Evolutionary conservation across 495 filamentous ascomycete species (phyloP).

Genomic region (Polyplosphaeria fusca): DNA sequence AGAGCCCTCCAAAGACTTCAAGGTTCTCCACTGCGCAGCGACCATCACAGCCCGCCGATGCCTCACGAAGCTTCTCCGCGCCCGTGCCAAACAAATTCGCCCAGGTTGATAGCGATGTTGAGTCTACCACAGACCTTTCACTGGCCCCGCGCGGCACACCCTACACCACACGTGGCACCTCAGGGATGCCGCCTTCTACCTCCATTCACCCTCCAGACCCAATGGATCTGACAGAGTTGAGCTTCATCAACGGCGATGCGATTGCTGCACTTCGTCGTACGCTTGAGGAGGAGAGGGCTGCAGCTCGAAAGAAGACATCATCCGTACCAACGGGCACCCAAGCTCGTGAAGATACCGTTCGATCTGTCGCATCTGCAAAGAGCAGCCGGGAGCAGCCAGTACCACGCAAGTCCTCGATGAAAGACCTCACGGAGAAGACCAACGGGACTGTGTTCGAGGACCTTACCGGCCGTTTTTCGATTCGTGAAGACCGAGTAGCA

Average conservation of each 20-base stretch:
- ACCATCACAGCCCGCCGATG: constrained; percentile 10
- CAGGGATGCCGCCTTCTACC: constrained; percentile 1
- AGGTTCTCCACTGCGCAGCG: constrained; percentile 14
- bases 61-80: constrained; percentile 21
- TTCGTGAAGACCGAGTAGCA: background rate
- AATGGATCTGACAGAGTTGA: constrained; percentile 35
- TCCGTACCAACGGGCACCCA: constrained; percentile 12
- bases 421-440: constrained; percentile 31
- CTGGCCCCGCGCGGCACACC: constrained; percentile 23
- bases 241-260: constrained; percentile 30
- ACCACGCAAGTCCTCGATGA: constrained; percentile 40
- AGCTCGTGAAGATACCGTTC: constrained; percentile 25
- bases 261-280: constrained; percentile 36
- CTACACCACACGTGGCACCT: constrained; percentile 17
- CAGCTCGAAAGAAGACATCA: constrained; percentile 5
- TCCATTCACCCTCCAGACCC: constrained; percentile 12
- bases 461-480: constrained; percentile 26
- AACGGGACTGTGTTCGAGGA: constrained; percentile 27
- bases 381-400: constrained; percentile 21
- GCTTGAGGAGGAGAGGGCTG: constrained; percentile 39
- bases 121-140: constrained; percentile 38
- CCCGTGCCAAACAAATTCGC: constrained; percentile 10
- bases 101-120: constrained; percentile 26
- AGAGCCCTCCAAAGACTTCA: constrained; percentile 7
- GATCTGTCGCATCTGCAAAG: constrained; percentile 15